Conservation (phyloP, 2,329 filamentous ascomycete genomes). For the Dactylellina sp. region DNA sequence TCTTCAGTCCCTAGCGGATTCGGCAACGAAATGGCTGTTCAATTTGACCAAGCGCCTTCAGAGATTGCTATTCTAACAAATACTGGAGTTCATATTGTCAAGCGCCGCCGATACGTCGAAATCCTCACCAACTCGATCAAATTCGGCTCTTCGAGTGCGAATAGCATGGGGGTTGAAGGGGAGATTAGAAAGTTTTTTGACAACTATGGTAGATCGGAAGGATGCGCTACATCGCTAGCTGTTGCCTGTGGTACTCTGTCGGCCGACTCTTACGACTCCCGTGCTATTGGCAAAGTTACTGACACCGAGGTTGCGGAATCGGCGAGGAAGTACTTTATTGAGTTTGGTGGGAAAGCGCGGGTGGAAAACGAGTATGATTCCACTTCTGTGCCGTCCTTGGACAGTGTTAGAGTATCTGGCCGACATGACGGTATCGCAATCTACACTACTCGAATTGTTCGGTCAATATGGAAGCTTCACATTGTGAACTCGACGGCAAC, state of each 20-base stretch:
- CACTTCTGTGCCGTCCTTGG: slow-evolving; percentile 64
- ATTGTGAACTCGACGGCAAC: slow-evolving; percentile 69
- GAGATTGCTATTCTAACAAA: slow-evolving; percentile 94
- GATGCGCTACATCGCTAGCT: slow-evolving; percentile 87
- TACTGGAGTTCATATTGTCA: slow-evolving; percentile 86
- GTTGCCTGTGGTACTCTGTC: slow-evolving; percentile 85
- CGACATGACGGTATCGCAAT: slow-evolving; percentile 88
- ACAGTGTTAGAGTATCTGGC: slow-evolving; percentile 86
- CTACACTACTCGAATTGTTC: slow-evolving; percentile 87
- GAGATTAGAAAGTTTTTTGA: slow-evolving; percentile 86
- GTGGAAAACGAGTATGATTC: slow-evolving; percentile 72
- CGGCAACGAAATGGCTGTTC: slow-evolving; percentile 94
- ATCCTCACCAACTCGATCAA: slow-evolving; percentile 87
- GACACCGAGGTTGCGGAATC: slow-evolving; percentile 88
- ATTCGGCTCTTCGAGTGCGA: slow-evolving; percentile 73
- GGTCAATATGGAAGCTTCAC: slow-evolving; percentile 88
- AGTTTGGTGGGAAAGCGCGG: slow-evolving; percentile 87
- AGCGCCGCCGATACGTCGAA: slow-evolving; percentile 86
- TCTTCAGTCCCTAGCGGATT: slow-evolving; percentile 79
- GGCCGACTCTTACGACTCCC: slow-evolving; percentile 46
- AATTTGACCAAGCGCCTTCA: slow-evolving; percentile 83
- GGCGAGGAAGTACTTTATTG: slow-evolving; percentile 88
- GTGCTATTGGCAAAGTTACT: slow-evolving; percentile 80
- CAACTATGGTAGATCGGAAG: slow-evolving; percentile 88
- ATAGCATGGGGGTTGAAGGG: slow-evolving; percentile 77